Base-by-base conservation (phyloP, 2,329 filamentous ascomycete genomes). In the Colletotrichum noveboracense region DNA sequence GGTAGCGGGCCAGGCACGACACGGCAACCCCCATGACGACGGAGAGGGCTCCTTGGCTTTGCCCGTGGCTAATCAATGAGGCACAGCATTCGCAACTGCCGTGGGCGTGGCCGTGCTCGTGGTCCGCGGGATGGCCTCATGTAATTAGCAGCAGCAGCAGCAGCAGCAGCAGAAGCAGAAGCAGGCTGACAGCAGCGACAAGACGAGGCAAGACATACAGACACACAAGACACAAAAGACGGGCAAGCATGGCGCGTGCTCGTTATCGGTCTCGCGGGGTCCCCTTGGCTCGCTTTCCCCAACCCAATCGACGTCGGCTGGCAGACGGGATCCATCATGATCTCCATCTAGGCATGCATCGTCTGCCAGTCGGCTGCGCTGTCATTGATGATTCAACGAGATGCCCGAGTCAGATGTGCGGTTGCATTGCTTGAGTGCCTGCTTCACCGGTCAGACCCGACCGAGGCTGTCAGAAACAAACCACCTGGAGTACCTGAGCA, bases 231-330 rank as follows among this genome's bases (percentile, higher is more conserved):
- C 6, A 52, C 10, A 52, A n/a, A 6, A 18, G 38, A 48, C 28
- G 14, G 58, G 58, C 18, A 28, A 32, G 16, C 69, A 67, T 71
- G 32, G 62, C 48, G 52, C 32, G n/a, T 24, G 60, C 56, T 75
- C 69, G 69, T 72, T 66, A 72, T 75, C 69, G 69, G 72, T 66
- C 61, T 71, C 72, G 60, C 61, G 60, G 67, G 36, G 52, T 67
- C 66, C 28, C 67, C 30, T 38, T 26, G 38, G n/a, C n/a, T 55
- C 36, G 30, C 64, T n/a, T 56, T n/a, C 38, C 55, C 14, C 62
- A 67, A 36, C 56, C 30, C 55, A 71, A 71, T 71, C 68, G 62
- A 67, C 21, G 24, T 2, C 48, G 21, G 48, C 52, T 52, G 43
- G 43, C 43, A 13, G 43, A 52, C n/a, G 30, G 66, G 32, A 66